Percentiles rank a stretch among this genome's conserved stretches.
Conservation (phyloP, 768 basidiomycete genomes). For the Chalciporus sphaerocephalus region DNA sequence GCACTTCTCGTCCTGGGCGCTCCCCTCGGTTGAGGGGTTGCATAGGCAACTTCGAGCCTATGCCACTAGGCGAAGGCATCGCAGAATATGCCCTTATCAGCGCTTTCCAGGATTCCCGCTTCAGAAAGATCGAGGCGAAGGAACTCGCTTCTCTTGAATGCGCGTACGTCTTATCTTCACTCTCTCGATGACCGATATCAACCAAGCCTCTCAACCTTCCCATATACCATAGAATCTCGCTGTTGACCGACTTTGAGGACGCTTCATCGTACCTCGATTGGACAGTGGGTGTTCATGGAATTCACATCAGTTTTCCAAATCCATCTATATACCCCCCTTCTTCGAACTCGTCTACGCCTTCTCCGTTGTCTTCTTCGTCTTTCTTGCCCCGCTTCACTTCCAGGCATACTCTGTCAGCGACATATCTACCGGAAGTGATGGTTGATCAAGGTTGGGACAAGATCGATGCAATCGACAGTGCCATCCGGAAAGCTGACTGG, state of each 20-base stretch:
- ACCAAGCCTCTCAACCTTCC: background rate
- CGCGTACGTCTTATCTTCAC: slow-evolving; percentile 51
- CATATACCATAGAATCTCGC: slow-evolving; percentile 60
- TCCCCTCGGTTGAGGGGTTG: slow-evolving; percentile 77
- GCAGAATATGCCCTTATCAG: slow-evolving; percentile 89
- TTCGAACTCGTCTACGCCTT: slow-evolving; percentile 50
- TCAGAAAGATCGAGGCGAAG: slow-evolving; percentile 68
- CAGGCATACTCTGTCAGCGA: slow-evolving; percentile 70
- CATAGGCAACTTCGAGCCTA: slow-evolving; percentile 87
- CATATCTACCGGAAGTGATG: slow-evolving; percentile 91
- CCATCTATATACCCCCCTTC: slow-evolving; percentile 53
- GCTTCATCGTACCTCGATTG: slow-evolving; percentile 85
- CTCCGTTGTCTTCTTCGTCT: slow-evolving; percentile 64
- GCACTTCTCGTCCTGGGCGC: slow-evolving; percentile 60
- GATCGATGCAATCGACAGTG: slow-evolving; percentile 84
- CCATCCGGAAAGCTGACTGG: slow-evolving; percentile 94
- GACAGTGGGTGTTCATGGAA: slow-evolving; percentile 89
- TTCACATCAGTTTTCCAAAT: slow-evolving; percentile 83
- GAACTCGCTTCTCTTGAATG: slow-evolving; percentile 84
- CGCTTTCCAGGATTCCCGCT: slow-evolving; percentile 85
- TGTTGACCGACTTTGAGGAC: slow-evolving; percentile 91
- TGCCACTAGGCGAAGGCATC: slow-evolving; percentile 69
- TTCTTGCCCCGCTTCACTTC: slow-evolving; percentile 52
- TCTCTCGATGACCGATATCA: background rate
- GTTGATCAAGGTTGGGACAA: slow-evolving; percentile 93